A percentile compares a stretch with the other conserved stretches of the same genome.
phyloP scores from a whole-genome alignment of 495 filamentous ascomycete species.

The Daldinia concentrica region DNA sequence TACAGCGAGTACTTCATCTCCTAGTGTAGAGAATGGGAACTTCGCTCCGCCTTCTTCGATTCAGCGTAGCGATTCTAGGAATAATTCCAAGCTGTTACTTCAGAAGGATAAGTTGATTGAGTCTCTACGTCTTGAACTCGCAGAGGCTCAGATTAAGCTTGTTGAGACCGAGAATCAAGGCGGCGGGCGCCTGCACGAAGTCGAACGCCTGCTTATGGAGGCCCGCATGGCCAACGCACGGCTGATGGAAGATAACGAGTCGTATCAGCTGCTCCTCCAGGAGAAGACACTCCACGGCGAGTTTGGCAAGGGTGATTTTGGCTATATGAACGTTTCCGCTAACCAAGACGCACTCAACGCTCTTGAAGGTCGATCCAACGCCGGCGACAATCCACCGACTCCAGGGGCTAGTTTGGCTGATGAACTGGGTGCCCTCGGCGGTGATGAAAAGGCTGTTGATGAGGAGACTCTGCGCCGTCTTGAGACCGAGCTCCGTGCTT shows the following conservation, averaged over 20 bases:
- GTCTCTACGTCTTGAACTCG: slow-evolving; percentile 86
- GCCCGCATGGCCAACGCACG: slow-evolving; percentile 93
- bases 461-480: slow-evolving; percentile 70
- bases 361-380: slow-evolving; percentile 59
- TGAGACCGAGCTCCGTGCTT: slow-evolving; percentile 79
- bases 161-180: slow-evolving; percentile 94
- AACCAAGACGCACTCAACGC: slow-evolving; percentile 66
- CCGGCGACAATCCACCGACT: slow-evolving; percentile 49
- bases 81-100: slow-evolving; percentile 84
- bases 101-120: slow-evolving; percentile 98
- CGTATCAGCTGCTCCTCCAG: slow-evolving; percentile 91
- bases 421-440: slow-evolving; percentile 70
- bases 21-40: slow-evolving; percentile 68
- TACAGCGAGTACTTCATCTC: slow-evolving; percentile 63
- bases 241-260: slow-evolving; percentile 98
- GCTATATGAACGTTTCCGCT: slow-evolving; percentile 69
- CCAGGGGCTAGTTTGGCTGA: slow-evolving; percentile 81
- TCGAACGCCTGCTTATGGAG: slow-evolving; percentile 88
- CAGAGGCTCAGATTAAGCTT: slow-evolving; percentile 93
- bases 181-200: slow-evolving; percentile 81
- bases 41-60: slow-evolving; percentile 89
- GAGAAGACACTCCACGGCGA: slow-evolving; percentile 95
- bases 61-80: slow-evolving; percentile 81
- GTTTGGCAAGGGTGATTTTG: slow-evolving; percentile 80
- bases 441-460: slow-evolving; percentile 63